These are phyloP conservation scores for Lunasporangiospora selenospora DNA, from an alignment of 192 early-diverging fungal species.

Conservation along the genomic window DNA sequence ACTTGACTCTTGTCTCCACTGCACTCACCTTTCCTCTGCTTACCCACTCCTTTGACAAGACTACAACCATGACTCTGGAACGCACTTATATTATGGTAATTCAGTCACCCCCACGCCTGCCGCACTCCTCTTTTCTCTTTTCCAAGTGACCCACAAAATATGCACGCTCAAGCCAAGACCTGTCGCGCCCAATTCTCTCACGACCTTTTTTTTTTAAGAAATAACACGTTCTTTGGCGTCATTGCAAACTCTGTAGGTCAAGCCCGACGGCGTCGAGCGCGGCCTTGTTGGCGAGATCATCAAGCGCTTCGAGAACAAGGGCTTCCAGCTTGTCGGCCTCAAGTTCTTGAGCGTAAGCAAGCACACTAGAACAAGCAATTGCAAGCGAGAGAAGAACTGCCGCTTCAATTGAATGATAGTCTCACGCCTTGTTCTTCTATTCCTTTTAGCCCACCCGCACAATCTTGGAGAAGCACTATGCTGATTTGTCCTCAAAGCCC, in stretches of 20 bases:
- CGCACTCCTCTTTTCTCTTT: background rate
- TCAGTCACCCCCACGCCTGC: background rate
- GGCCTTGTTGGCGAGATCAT: conserved; percentile 94
- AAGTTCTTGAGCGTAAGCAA: conserved; percentile 63
- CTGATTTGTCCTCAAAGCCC: conserved; percentile 80
- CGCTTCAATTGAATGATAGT: background rate
- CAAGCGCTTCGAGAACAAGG: conserved; percentile 90
- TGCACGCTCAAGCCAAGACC: no score
- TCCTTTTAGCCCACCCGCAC: conserved; percentile 18
- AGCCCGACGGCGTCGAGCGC: conserved; percentile 66
- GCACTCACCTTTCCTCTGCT: conserved; percentile 10
- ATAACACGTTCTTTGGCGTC: background rate
- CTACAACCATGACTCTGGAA: conserved; percentile 28
- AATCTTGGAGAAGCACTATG: conserved; percentile 82
- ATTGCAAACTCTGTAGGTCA: conserved; percentile 68
- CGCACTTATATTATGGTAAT: conserved; percentile 51
- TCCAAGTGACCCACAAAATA: no score
- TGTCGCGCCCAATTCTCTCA: no score
- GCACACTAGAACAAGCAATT: background rate
- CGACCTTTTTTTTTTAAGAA: no score
- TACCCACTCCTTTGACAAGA: conserved; percentile 18
- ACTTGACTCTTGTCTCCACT: conserved; percentile 16
- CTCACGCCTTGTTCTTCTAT: background rate
- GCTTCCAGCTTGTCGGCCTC: conserved; percentile 89
- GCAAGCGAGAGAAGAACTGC: background rate